Percentiles rank a stretch among this genome's conserved stretches.
These are phyloP conservation scores for Coleophoma eucalyptorum DNA, from an alignment of 2,329 filamentous ascomycete genomes.

Conservation along the genomic window DNA sequence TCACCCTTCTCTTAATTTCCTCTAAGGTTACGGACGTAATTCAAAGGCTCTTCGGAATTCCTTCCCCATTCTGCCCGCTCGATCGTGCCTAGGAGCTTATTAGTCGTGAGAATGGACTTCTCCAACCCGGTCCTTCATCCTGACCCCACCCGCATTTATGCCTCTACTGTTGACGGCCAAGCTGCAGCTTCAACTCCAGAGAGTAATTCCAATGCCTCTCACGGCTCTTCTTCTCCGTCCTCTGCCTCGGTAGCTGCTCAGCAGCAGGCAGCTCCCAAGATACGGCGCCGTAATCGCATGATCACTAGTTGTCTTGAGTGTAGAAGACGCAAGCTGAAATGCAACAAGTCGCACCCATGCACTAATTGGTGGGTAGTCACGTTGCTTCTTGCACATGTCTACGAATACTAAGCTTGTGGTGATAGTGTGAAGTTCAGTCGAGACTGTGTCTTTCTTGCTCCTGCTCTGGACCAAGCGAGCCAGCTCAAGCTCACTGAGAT, in stretches of 20 bases:
- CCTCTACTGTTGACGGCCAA: neutral
- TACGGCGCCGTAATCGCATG: constrained; percentile 53
- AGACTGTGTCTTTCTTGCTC: constrained; percentile 32
- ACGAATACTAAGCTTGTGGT: too few species aligned
- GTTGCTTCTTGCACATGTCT: too few species aligned
- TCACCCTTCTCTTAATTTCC: too few species aligned
- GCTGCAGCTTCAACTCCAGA: neutral
- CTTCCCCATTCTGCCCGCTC: neutral
- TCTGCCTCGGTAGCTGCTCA: constrained; percentile 1
- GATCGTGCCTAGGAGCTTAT: neutral
- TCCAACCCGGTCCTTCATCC: neutral
- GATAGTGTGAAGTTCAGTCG: constrained; percentile 29
- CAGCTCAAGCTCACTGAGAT: constrained; percentile 71
- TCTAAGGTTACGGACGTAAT: too few species aligned
- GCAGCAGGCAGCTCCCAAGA: constrained; percentile 11
- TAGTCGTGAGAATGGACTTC: neutral
- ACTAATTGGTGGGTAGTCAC: constrained; percentile 43
- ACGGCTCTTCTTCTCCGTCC: neutral
- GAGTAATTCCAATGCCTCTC: neutral
- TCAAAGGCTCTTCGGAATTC: neutral
- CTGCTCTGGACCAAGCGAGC: constrained; percentile 58
- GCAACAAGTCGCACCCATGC: constrained; percentile 71
- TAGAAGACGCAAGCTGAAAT: constrained; percentile 73
- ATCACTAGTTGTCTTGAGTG: constrained; percentile 69
- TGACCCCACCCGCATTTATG: neutral